phyloP scores from a whole-genome alignment of 73 alveolate species.

The Uronychia binucleata region DNA sequence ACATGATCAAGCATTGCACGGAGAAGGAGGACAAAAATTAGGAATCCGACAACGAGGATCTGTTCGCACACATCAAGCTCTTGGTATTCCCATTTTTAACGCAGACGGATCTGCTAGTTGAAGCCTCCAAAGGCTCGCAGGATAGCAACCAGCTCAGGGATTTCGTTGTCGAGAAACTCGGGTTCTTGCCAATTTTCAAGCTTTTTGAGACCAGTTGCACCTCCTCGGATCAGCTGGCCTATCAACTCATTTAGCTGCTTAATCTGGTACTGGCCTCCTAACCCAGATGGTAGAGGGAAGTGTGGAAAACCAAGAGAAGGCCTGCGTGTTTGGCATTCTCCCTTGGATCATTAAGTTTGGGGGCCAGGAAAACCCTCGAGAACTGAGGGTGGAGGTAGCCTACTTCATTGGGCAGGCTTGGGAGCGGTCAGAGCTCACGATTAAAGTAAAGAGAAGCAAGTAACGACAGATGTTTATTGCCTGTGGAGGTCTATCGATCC shows the following conservation, averaged over 20 bases:
- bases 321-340: conserved; percentile 37
- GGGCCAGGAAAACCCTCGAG: conserved; percentile 18
- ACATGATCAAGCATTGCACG: not conserved
- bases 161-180: not conserved
- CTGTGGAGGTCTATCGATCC: conserved; percentile 22
- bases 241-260: not conserved
- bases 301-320: not conserved
- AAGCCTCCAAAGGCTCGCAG: not conserved
- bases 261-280: not conserved
- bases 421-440: conserved; percentile 15
- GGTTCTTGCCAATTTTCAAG: not conserved
- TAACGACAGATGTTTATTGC: conserved; percentile 21
- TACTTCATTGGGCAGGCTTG: conserved; percentile 34
- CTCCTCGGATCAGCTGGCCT: not conserved
- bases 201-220: not conserved
- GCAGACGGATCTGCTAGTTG: not conserved
- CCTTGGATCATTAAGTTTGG: conserved; percentile 20
- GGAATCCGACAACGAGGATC: not conserved
- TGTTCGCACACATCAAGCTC: not conserved
- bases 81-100: not conserved
- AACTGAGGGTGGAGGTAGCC: conserved; percentile 34
- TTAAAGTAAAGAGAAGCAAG: not conserved
- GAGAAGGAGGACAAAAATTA: not conserved
- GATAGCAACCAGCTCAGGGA: not conserved
- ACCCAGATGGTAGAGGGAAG: not conserved